Conservation (phyloP, 1,284 basidiomycete genomes). For the Vanrija sp. region DNA sequence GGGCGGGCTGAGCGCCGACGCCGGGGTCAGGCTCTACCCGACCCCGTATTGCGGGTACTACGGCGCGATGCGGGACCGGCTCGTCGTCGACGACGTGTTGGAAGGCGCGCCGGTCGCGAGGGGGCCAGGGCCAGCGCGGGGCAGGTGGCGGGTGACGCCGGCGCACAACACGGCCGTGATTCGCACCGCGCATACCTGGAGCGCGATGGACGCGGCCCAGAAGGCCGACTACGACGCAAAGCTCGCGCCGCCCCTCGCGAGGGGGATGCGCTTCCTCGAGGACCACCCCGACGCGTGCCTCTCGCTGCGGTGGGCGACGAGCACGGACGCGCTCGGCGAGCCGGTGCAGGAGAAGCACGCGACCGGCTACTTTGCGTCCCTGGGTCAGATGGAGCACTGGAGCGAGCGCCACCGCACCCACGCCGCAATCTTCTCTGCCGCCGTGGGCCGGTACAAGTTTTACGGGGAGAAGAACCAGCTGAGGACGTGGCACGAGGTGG, state of each 20-base stretch:
- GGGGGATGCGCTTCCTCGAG: conserved; percentile 9
- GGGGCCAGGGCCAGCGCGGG: not conserved
- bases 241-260: conserved; percentile 5
- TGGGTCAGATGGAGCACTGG: conserved; percentile 10
- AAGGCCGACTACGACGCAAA: conserved; percentile 4
- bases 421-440: conserved; percentile 11
- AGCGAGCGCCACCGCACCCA: conserved; percentile 6
- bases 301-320: not conserved
- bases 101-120: not conserved
- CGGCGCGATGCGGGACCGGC: conserved; percentile 14
- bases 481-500: conserved; percentile 16
- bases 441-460: conserved; percentile 6
- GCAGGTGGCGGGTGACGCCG: not conserved
- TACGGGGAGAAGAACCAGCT: conserved; percentile 10
- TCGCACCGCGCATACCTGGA: conserved; percentile 11
- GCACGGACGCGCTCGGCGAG: not conserved
- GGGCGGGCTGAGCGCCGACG: conserved; percentile 2
- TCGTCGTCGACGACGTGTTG: not conserved
- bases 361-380: conserved; percentile 3
- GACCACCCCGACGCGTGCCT: not conserved
- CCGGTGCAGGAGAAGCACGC: conserved; percentile 3
- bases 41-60: conserved; percentile 18
- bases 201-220: conserved; percentile 9
- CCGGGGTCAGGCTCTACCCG: conserved; percentile 4
- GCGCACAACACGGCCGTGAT: conserved; percentile 9